A percentile compares a stretch with the other conserved stretches of the same genome.
phyloP scores from a whole-genome alignment of 495 filamentous ascomycete genomes.

The Hyaloscypha variabilis region DNA sequence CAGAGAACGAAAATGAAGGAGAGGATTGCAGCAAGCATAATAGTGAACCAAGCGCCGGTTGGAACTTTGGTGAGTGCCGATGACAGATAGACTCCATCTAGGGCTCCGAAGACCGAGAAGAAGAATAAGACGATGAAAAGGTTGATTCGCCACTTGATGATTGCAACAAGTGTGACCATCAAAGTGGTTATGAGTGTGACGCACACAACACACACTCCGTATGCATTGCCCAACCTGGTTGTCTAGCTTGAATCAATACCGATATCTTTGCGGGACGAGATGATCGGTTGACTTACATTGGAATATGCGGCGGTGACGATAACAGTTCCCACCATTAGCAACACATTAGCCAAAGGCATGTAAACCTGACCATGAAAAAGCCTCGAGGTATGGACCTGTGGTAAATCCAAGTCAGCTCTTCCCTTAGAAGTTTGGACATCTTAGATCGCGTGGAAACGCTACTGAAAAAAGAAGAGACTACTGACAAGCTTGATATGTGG shows the following conservation, averaged over 20 bases:
- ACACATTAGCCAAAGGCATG: slow-evolving; percentile 72
- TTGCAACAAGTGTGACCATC: slow-evolving; percentile 67
- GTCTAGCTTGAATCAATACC: slow-evolving; percentile 36
- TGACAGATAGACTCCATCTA: slow-evolving; percentile 69
- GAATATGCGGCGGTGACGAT: slow-evolving; percentile 72
- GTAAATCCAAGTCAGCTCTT: not conserved
- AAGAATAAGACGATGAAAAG: slow-evolving; percentile 56
- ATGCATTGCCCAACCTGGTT: slow-evolving; percentile 50
- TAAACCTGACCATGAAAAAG: slow-evolving; percentile 73
- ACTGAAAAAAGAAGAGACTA: not conserved
- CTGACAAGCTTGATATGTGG: slow-evolving; percentile 60
- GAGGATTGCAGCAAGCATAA: slow-evolving; percentile 61
- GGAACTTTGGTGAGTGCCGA: slow-evolving; percentile 71
- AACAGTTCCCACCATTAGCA: slow-evolving; percentile 75
- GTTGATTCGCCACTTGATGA: slow-evolving; percentile 68
- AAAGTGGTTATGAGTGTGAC: slow-evolving; percentile 76
- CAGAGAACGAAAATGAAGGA: slow-evolving; percentile 66
- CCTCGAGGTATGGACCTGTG: slow-evolving; percentile 58
- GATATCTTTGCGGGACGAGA: not conserved
- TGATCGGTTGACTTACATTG: slow-evolving; percentile 49
- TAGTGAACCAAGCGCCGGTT: slow-evolving; percentile 74
- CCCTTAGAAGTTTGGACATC: not conserved
- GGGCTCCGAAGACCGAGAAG: slow-evolving; percentile 62
- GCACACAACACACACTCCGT: slow-evolving; percentile 71
- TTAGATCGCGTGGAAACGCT: not conserved